A percentile compares a stretch with the other conserved stretches of the same genome.
phyloP scores from a whole-genome alignment of 2,329 filamentous ascomycete species.

The Thielaviopsis ethacetica region DNA sequence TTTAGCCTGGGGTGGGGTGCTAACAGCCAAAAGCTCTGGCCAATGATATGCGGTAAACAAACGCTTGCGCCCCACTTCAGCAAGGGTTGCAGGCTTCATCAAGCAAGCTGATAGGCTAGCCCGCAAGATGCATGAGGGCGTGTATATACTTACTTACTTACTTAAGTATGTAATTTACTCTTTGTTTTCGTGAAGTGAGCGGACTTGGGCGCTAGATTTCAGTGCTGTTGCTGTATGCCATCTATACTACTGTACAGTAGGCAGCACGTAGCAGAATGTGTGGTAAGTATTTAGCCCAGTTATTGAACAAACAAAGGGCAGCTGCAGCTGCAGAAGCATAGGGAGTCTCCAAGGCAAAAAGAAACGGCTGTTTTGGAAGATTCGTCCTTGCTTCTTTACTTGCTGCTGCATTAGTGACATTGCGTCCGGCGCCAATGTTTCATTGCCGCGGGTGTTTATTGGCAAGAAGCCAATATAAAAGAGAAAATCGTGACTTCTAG shows the following conservation, averaged over 20 bases:
- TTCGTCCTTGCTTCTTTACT: no score
- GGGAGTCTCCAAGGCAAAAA: no score
- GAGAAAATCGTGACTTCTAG: not conserved
- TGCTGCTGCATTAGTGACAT: not conserved
- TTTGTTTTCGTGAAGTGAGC: no score
- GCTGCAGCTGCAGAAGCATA: not conserved
- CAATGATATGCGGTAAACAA: not conserved
- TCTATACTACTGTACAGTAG: no score
- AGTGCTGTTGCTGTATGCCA: not conserved
- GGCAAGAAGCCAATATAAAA: not conserved
- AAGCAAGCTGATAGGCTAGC: not conserved
- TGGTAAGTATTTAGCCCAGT: not conserved
- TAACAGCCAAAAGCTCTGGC: not conserved
- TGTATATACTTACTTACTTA: not conserved
- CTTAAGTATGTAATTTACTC: no score
- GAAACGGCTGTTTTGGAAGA: no score
- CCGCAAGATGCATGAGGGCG: not conserved
- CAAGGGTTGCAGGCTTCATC: not conserved
- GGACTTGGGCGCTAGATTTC: no score
- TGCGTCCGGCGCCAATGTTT: not conserved
- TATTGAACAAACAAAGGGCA: not conserved
- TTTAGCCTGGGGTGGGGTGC: not conserved
- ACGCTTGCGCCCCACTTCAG: not conserved
- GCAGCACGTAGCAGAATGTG: not conserved
- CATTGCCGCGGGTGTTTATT: not conserved